Evolutionary conservation across 441 rosid species (phyloP), one percentile per base, ranked within the genome.

Genomic region (Iberis amara): DNA sequence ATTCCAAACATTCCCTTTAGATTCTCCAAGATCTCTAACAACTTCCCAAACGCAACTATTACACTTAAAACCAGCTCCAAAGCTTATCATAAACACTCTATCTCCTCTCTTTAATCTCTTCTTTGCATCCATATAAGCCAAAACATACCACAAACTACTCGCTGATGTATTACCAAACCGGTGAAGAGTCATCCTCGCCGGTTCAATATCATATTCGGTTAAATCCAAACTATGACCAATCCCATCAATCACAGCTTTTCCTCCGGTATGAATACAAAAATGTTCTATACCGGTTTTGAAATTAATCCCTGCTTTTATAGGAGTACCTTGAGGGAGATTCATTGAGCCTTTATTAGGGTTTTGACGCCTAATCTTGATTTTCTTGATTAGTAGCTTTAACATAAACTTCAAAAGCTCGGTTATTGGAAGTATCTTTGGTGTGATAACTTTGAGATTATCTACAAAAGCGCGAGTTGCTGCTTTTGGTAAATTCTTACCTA

Each of bases 1-100:
- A 12, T 66, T 78, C 98, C 98, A 91, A 4, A 66, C 96, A 62
- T 82, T 83, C 21, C 30, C 73, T 31, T 46, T 61, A 5, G 66
- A 58, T 59, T 39, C 68, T 1, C 43, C 62, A 48, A 91, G 73
- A 48, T 91, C 98, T 59, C 87, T 78, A 35, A 78, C 45, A 46
- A 91, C 96, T 57, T 91, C 96, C 96, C 98, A 91, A 54, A 91
- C 43, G 66, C 95, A 85, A 66, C 96, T 91, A 70, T 91, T 91
- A 69, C 98, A 91, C 68, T 91, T 91, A 62, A 91, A 91, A 3
- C 98, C 95, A 21, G 96, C 95, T 32, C 98, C 96, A 52, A 91
- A 88, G 65, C 96, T 83, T 38, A 91, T 64, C 98, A 91, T 91
- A 49, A 88, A 72, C 27, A 88, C 80, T 52, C 78, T 71, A n/a